Percentiles rank a stretch among this genome's conserved stretches.
These are phyloP conservation scores for Tolypocladium pustulatum DNA, from an alignment of 2,329 filamentous ascomycete species.

Conservation along the genomic window DNA sequence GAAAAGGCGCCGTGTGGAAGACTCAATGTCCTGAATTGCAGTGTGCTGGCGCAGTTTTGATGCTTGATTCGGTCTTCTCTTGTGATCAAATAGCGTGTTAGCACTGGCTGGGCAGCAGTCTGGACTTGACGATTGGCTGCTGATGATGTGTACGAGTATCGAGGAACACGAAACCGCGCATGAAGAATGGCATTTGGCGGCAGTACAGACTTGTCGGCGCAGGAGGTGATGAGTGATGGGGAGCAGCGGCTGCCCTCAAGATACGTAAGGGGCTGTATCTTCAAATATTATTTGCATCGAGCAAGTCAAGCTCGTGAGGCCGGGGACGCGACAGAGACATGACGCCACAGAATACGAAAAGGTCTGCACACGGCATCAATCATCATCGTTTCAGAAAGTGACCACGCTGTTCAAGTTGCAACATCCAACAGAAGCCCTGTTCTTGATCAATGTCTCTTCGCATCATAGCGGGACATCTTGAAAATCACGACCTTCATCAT, in stretches of 20 bases:
- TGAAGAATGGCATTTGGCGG: not conserved
- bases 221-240: not conserved
- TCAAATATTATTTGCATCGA: too few relatives aligned
- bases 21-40: not conserved
- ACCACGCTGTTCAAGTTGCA: not conserved
- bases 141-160: not conserved
- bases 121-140: too few relatives aligned
- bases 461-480: too few relatives aligned
- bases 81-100: too few relatives aligned
- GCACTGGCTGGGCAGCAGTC: too few relatives aligned
- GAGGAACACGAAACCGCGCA: not conserved
- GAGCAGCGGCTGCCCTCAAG: too few relatives aligned
- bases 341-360: not conserved
- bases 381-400: not conserved
- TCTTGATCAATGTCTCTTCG: too few relatives aligned
- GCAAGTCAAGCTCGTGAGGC: too few relatives aligned
- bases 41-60: not conserved
- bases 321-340: not conserved
- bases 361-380: not conserved
- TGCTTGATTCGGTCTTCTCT: not conserved
- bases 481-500: not conserved
- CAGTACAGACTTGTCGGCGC: not conserved
- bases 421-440: too few relatives aligned
- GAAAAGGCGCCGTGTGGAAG: slow-evolving; percentile 1
- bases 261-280: too few relatives aligned